Conservation (phyloP, 495 filamentous ascomycete genomes). For the Trichoderma gamsii region DNA sequence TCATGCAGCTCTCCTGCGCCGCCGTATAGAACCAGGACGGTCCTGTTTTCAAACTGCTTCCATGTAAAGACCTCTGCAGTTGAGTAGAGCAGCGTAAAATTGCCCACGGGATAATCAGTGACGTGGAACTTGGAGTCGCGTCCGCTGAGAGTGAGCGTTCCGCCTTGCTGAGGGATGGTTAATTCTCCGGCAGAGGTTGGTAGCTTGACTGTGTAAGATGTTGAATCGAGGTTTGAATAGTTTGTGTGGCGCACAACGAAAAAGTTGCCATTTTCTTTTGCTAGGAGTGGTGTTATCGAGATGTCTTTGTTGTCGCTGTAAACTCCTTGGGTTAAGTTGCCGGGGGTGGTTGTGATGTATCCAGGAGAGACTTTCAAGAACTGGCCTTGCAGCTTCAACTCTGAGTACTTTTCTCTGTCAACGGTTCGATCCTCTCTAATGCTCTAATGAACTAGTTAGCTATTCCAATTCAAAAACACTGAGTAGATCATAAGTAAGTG, state of each 20-base stretch:
- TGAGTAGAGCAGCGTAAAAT: slow-evolving; percentile 38
- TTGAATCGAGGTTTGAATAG: slow-evolving; percentile 48
- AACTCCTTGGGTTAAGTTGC: slow-evolving; percentile 26
- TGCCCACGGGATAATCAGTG: slow-evolving; percentile 43
- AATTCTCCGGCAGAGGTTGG: slow-evolving; percentile 3
- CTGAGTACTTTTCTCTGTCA: slow-evolving; percentile 69
- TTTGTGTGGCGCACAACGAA: slow-evolving; percentile 60
- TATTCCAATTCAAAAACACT: neutral
- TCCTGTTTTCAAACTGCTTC: slow-evolving; percentile 33
- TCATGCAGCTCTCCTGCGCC: neutral
- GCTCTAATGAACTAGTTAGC: slow-evolving; percentile 35
- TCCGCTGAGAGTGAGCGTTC: slow-evolving; percentile 32
- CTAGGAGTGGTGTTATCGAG: slow-evolving; percentile 53
- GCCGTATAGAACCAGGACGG: slow-evolving; percentile 38
- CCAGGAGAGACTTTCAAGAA: slow-evolving; percentile 64
- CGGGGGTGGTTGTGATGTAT: slow-evolving; percentile 54
- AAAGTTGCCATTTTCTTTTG: slow-evolving; percentile 44
- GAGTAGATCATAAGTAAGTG: neutral
- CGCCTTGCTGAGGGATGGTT: neutral
- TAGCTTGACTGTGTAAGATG: slow-evolving; percentile 23
- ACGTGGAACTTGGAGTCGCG: slow-evolving; percentile 47
- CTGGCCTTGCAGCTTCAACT: slow-evolving; percentile 67
- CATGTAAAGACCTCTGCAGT: slow-evolving; percentile 46
- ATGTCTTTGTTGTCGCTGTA: slow-evolving; percentile 48
- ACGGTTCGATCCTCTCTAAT: slow-evolving; percentile 62